Evolutionary conservation across 1,139 yeast genomes (phyloP), one percentile per base, ranked within the genome.

Genomic region (Pichia sp.): DNA sequence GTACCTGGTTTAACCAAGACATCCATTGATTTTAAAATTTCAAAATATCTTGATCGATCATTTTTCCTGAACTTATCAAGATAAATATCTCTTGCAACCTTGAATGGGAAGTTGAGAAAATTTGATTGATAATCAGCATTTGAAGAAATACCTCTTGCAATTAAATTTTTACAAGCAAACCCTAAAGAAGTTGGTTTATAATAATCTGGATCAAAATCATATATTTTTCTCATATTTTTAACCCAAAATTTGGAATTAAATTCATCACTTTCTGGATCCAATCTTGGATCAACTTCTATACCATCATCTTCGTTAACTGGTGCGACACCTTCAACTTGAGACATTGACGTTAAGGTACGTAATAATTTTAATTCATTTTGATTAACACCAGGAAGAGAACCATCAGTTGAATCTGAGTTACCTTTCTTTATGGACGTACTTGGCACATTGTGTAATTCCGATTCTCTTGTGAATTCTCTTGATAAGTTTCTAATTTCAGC

Each of bases 41-140:
- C 80, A 45, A 72, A 80, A 61, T 66, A 61, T 24, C 63, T 35
- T 61, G 60, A 51, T 34, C 50, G 15, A 42, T 55, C 56, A 32
- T 54, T 52, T 20, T 46, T 46, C 25, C 41, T 42, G 18, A 54
- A 39, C n/a, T 35, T 22, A n/a, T 55, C 45, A 7, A 50, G 29
- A 46, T 50, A 52, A n/a, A 47, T 29, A 32, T 59, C 57, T 43
- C 53, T 48, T 7, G 51, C 48, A 7, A 49, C 12, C 46, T 62
- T 62, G 22, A 49, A 46, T 38, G 63, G 32, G 70, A 65, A 26
- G 59, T 85, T 86, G 25, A 74, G 59, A n/a, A 85, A 81, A 2
- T 89, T 86, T 20, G 85, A 69, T 65, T 87, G 96, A 65, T 83
- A 89, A 59, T 85, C 94, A 7, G 89, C 78, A 60, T 85, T 94